These are phyloP conservation scores for Dendrobium officinale DNA, from an alignment of 106 monocot species.

Conservation along the genomic window DNA sequence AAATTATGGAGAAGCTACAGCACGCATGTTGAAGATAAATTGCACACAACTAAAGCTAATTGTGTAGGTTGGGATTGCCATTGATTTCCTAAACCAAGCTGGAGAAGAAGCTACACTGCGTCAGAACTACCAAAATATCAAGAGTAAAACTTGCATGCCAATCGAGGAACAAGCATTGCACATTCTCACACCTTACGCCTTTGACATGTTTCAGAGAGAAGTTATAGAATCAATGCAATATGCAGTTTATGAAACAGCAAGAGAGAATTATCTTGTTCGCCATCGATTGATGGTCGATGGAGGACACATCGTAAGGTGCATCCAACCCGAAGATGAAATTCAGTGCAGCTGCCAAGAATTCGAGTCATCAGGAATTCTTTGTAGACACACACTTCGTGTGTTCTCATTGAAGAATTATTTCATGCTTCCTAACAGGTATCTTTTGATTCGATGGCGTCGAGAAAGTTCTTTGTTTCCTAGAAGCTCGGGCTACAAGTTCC, in stretches of 20 bases:
- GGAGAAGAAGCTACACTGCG: slow-evolving; percentile 62
- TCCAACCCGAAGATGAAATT: slow-evolving; percentile 37
- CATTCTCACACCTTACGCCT: slow-evolving; percentile 58
- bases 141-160: slow-evolving; percentile 63
- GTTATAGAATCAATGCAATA: slow-evolving; percentile 53
- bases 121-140: slow-evolving; percentile 61
- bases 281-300: slow-evolving; percentile 45
- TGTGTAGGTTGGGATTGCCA: slow-evolving; percentile 45
- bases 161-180: slow-evolving; percentile 70
- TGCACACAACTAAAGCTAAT: not conserved
- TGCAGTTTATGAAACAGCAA: slow-evolving; percentile 50
- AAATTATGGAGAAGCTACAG: too few species aligned
- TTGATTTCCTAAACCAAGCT: slow-evolving; percentile 60
- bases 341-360: slow-evolving; percentile 70
- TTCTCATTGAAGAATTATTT: slow-evolving; percentile 68
- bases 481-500: slow-evolving; percentile 51
- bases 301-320: slow-evolving; percentile 39
- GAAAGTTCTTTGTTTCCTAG: slow-evolving; percentile 65
- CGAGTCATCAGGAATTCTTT: slow-evolving; percentile 59
- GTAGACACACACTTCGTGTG: slow-evolving; percentile 57
- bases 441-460: slow-evolving; percentile 54
- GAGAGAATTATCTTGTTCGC: slow-evolving; percentile 39
- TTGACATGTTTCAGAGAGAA: slow-evolving; percentile 61
- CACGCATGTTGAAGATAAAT: not conserved
- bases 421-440: slow-evolving; percentile 58